Conservation (phyloP, 345 rosid species). For the Citrus glauca region DNA sequence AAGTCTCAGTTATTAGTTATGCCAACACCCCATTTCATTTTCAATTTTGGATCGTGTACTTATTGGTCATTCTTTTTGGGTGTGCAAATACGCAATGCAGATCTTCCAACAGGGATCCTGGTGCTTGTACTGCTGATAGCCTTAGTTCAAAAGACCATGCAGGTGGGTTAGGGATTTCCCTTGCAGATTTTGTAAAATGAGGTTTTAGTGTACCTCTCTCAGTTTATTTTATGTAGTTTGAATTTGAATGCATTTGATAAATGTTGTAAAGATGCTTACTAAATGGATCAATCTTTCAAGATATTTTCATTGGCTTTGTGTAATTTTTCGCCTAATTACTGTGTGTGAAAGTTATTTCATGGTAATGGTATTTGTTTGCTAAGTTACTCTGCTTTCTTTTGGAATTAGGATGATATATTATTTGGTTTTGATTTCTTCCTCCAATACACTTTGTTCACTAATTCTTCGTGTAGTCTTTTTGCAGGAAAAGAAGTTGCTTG, state of each 20-base stretch:
- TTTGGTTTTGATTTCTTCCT: background rate
- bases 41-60: background rate
- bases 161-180: slow-evolving; percentile 39
- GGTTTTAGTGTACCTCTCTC: background rate
- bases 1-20: slow-evolving; percentile 26
- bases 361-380: background rate
- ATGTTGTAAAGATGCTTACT: background rate
- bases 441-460: slow-evolving; percentile 36
- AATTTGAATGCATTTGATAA: background rate
- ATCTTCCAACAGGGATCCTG: slow-evolving; percentile 87
- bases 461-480: slow-evolving; percentile 62
- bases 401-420: background rate
- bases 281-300: background rate
- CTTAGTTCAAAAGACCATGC: slow-evolving; percentile 71
- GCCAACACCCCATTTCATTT: background rate
- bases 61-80: background rate
- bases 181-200: background rate
- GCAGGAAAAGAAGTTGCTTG: slow-evolving; percentile 90
- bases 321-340: background rate
- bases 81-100: slow-evolving; percentile 28
- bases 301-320: background rate
- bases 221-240: background rate
- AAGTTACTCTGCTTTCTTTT: background rate
- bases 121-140: slow-evolving; percentile 64
- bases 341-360: background rate